Evolutionary conservation across 192 early-diverging fungal species (phyloP).

Genomic region (Podochytrium sp.): DNA sequence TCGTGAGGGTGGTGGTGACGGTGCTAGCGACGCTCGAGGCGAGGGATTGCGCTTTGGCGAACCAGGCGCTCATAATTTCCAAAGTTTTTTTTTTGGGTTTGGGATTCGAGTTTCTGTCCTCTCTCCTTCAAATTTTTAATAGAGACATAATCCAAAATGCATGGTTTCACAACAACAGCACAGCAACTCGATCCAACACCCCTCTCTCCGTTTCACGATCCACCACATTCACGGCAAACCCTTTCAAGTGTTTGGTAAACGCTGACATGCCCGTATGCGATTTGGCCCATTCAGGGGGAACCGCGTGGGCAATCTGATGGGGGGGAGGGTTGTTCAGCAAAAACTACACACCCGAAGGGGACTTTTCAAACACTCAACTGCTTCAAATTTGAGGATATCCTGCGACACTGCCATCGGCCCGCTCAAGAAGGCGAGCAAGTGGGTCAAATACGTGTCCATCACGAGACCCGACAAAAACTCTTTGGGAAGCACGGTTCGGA

Average conservation of each 20-base stretch:
- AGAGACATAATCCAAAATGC: too few species aligned
- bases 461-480: background rate
- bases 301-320: background rate
- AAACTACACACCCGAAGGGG: background rate
- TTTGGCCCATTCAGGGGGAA: slow-evolving; percentile 14
- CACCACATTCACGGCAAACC: slow-evolving; percentile 21
- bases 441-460: background rate
- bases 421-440: background rate
- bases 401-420: background rate
- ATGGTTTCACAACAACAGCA: slow-evolving; percentile 17
- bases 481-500: background rate
- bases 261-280: background rate
- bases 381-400: slow-evolving; percentile 28
- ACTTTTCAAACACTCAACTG: background rate
- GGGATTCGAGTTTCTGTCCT: too few species aligned
- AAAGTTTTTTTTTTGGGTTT: too few species aligned
- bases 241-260: background rate
- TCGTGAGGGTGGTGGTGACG: background rate
- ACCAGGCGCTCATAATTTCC: too few species aligned
- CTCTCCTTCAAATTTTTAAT: too few species aligned
- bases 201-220: background rate
- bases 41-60: background rate
- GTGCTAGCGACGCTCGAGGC: background rate
- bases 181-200: slow-evolving; percentile 23
- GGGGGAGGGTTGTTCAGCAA: background rate